Evolutionary conservation across 768 basidiomycete species (phyloP).

Genomic region (Mycena olivaceomarginata): DNA sequence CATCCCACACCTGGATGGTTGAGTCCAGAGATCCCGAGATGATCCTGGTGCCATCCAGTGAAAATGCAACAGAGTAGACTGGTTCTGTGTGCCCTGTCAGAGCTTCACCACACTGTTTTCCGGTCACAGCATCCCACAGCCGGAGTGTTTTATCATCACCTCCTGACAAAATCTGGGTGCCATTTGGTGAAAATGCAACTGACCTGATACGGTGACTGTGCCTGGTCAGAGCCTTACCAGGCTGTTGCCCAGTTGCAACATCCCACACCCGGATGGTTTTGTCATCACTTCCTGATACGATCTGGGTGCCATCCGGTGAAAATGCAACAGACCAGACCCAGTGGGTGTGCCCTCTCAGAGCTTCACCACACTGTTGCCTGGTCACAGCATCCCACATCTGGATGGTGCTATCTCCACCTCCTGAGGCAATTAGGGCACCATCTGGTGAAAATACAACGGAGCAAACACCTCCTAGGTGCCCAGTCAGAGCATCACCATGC

Average conservation of each 20-base stretch:
- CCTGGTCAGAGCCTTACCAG: background rate
- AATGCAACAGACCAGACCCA: background rate
- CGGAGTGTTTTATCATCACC: background rate
- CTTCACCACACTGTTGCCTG: background rate
- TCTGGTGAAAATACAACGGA: too few species aligned
- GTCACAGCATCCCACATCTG: background rate
- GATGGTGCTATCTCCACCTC: background rate
- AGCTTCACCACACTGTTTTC: background rate
- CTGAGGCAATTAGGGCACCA: background rate
- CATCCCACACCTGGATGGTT: slow-evolving; percentile 11
- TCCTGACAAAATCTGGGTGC: slow-evolving; percentile 2
- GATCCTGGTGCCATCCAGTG: slow-evolving; percentile 1
- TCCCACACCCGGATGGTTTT: slow-evolving; percentile 5
- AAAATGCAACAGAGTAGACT: slow-evolving; percentile 1
- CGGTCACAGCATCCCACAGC: background rate
- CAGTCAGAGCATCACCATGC: too few species aligned
- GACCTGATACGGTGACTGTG: background rate
- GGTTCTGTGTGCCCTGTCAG: slow-evolving; percentile 1
- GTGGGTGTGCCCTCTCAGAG: background rate
- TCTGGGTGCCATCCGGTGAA: background rate
- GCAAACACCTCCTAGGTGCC: too few species aligned
- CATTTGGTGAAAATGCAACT: background rate
- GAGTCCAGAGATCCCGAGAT: slow-evolving; percentile 12
- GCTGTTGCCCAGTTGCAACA: background rate
- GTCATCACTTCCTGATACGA: slow-evolving; percentile 8